Evolutionary conservation across 192 early-diverging fungal genomes (phyloP).

Genomic region (Glomus cerebriforme): DNA sequence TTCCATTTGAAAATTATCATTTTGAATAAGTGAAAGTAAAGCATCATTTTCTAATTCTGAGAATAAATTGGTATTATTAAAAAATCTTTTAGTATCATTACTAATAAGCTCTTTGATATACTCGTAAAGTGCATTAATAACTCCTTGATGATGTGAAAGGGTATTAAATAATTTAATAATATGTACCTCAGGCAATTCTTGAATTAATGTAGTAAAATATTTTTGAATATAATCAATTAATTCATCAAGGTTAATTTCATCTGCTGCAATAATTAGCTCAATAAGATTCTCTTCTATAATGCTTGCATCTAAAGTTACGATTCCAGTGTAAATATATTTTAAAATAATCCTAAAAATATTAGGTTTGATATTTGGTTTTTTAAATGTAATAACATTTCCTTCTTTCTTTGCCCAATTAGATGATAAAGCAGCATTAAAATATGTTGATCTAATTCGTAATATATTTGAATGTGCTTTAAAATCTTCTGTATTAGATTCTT

Average conservation of each 20-base stretch:
- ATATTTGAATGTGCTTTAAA: slow-evolving; percentile 25
- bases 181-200: not conserved
- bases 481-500: slow-evolving; percentile 1
- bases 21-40: slow-evolving; percentile 8
- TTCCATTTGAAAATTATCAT: slow-evolving; percentile 21
- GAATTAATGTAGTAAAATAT: not conserved
- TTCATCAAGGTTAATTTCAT: slow-evolving; percentile 3
- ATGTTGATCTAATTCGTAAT: slow-evolving; percentile 6
- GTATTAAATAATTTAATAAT: not conserved
- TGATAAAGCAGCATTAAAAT: slow-evolving; percentile 18
- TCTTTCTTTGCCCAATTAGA: slow-evolving; percentile 13
- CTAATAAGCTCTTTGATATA: no score
- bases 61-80: not conserved
- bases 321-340: slow-evolving; percentile 22
- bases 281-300: not conserved
- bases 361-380: slow-evolving; percentile 25
- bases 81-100: not conserved
- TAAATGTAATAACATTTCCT: not conserved
- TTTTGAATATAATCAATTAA: slow-evolving; percentile 22
- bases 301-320: not conserved
- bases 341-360: not conserved
- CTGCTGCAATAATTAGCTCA: slow-evolving; percentile 5
- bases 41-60: not conserved
- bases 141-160: not conserved
- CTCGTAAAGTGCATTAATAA: no score